phyloP scores from a whole-genome alignment of 371 early-diverging fungal species.

The Mucor irregularis region DNA sequence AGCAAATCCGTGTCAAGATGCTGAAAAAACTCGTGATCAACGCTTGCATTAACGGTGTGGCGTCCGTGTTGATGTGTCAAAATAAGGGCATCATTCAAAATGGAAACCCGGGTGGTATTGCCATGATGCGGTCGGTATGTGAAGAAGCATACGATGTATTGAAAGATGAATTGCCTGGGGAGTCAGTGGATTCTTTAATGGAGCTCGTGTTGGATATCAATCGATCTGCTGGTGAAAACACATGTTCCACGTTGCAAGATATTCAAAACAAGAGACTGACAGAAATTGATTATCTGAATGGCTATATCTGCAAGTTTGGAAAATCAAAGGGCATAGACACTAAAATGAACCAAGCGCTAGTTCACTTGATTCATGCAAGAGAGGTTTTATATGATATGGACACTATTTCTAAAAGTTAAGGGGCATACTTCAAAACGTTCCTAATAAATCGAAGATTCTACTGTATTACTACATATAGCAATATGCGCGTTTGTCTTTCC shows the following conservation, averaged over 20 bases:
- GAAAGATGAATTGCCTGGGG: constrained; percentile 22
- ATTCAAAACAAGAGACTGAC: constrained; percentile 36
- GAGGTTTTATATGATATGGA: constrained; percentile 22
- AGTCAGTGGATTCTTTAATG: constrained; percentile 23
- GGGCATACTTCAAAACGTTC: too few relatives aligned
- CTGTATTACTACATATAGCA: too few relatives aligned
- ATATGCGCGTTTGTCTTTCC: too few relatives aligned
- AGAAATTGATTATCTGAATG: constrained; percentile 67
- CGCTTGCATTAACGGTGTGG: constrained; percentile 58
- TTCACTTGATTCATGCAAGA: constrained; percentile 36
- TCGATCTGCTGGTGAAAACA: constrained; percentile 39
- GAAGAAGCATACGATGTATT: constrained; percentile 34
- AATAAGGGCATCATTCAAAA: constrained; percentile 39
- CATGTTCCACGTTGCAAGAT: constrained; percentile 66
- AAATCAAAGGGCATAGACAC: constrained; percentile 11
- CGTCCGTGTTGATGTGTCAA: constrained; percentile 44
- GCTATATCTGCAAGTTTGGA: constrained; percentile 45
- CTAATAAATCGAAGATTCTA: too few relatives aligned
- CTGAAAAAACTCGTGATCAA: constrained; percentile 61
- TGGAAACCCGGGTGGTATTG: constrained; percentile 14
- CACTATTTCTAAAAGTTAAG: too few relatives aligned
- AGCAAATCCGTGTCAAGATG: constrained; percentile 40
- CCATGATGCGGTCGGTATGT: constrained; percentile 25
- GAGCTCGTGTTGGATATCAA: constrained; percentile 29
- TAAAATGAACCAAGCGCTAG: constrained; percentile 21